Conservation (phyloP, 2,329 filamentous ascomycete species). For the Neofusicoccum kwambonambiense region DNA sequence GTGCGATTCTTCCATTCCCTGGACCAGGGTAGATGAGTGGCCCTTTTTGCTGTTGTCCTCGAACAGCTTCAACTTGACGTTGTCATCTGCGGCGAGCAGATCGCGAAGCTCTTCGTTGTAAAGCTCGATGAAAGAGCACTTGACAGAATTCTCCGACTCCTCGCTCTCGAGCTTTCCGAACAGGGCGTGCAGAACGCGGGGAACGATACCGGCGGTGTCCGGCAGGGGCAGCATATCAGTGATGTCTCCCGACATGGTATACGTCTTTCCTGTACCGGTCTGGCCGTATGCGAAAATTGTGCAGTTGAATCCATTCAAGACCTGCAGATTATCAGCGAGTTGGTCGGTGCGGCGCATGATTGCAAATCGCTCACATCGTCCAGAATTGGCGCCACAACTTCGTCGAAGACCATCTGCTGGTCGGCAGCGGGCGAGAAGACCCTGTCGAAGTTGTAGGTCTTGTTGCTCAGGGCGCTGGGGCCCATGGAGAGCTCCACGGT, state of each 20-base stretch:
- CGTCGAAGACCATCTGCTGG: conserved; percentile 90
- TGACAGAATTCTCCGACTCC: conserved; percentile 80
- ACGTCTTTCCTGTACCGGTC: conserved; percentile 97
- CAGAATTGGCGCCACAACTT: conserved; percentile 88
- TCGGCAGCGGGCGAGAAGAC: conserved; percentile 95
- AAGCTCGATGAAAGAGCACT: conserved; percentile 97
- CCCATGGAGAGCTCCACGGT: conserved; percentile 88
- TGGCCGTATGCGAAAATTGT: conserved; percentile 99
- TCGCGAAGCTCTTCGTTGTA: conserved; percentile 98
- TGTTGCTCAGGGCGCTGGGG: conserved; percentile 87
- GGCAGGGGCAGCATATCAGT: conserved; percentile 84
- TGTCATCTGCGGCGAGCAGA: conserved; percentile 78
- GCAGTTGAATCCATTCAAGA: conserved; percentile 92
- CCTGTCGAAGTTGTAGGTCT: conserved; percentile 94
- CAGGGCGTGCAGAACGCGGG: conserved; percentile 80
- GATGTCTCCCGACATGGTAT: conserved; percentile 99
- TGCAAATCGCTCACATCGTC: conserved; percentile 66
- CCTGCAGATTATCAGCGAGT: conserved; percentile 52
- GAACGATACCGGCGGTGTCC: conserved; percentile 92
- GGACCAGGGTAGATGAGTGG: conserved; percentile 81
- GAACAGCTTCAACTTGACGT: conserved; percentile 87
- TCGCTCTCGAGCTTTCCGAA: conserved; percentile 81
- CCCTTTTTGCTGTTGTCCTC: conserved; percentile 86
- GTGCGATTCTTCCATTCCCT: conserved; percentile 96
- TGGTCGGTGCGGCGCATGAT: too few relatives aligned